These are phyloP conservation scores for Catharanthus roseus DNA, from an alignment of 257 asterid species.

Conservation along the genomic window DNA sequence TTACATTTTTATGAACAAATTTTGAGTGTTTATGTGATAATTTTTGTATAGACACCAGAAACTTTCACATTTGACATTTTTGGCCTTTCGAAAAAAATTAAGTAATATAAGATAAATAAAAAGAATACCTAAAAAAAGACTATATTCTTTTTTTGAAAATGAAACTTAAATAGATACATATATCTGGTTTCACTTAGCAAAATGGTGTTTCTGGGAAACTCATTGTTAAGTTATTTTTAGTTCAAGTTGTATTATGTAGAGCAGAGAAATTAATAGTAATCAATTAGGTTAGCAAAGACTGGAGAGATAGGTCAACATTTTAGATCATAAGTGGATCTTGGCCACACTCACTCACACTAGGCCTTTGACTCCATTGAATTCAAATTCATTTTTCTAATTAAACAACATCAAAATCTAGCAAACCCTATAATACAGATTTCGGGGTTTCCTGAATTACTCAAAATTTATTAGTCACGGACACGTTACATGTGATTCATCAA, in stretches of 20 bases:
- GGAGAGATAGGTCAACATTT: constrained; percentile 7
- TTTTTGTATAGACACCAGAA: no score
- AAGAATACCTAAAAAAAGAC: no score
- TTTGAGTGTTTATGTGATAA: no score
- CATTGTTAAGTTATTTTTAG: background rate
- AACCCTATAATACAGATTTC: background rate
- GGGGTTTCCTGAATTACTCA: background rate
- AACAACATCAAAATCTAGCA: constrained; percentile 12
- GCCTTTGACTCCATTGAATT: constrained; percentile 8
- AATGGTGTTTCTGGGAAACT: constrained; percentile 4
- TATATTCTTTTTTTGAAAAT: no score
- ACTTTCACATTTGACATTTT: no score
- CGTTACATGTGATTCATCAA: background rate
- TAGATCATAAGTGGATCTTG: constrained; percentile 5
- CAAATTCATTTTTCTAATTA: background rate
- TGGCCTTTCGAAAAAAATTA: no score
- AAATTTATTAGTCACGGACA: background rate
- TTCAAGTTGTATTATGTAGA: background rate
- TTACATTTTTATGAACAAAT: no score
- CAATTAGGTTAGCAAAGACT: background rate
- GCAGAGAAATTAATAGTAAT: background rate
- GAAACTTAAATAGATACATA: no score
- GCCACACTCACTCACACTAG: constrained; percentile 2
- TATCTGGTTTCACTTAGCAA: no score
- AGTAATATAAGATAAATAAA: no score